Conservation (phyloP, 2,329 filamentous ascomycete genomes). For the Fusarium buharicum region DNA sequence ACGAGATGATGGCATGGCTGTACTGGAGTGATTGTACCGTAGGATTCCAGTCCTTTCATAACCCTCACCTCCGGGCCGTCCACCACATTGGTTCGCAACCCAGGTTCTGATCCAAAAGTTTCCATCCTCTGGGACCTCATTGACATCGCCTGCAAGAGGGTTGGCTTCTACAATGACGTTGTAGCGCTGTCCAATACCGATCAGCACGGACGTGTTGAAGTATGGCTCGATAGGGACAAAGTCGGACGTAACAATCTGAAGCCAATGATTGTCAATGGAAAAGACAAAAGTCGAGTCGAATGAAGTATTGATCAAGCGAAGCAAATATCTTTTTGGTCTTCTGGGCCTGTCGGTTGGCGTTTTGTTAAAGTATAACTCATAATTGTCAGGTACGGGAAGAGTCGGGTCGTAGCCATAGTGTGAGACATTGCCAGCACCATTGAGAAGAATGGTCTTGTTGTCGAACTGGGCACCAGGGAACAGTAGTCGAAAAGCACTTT, state of each 20-base stretch:
- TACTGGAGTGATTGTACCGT: conserved; percentile 23
- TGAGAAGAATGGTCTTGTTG: conserved; percentile 38
- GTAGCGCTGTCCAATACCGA: conserved; percentile 39
- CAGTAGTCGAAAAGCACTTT: conserved; percentile 26
- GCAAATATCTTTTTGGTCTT: conserved; percentile 26
- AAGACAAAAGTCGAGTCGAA: conserved; percentile 40
- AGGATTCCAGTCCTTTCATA: conserved; percentile 38
- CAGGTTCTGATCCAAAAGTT: conserved; percentile 43
- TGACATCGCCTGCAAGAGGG: conserved; percentile 17
- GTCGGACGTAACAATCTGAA: conserved; percentile 30
- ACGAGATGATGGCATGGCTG: background rate
- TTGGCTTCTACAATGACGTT: conserved; percentile 37
- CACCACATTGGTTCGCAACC: conserved; percentile 14
- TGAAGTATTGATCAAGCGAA: conserved; percentile 39
- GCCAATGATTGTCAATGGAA: conserved; percentile 40
- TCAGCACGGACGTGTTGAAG: conserved; percentile 18
- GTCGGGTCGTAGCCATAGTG: conserved; percentile 23
- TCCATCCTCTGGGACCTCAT: conserved; percentile 21
- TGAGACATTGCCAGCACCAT: conserved; percentile 29
- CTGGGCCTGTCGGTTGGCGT: conserved; percentile 33
- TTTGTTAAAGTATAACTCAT: conserved; percentile 33
- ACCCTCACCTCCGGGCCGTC: background rate
- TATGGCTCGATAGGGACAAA: conserved; percentile 39
- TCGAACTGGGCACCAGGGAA: conserved; percentile 2
- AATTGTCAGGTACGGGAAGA: conserved; percentile 10